These are phyloP conservation scores for Limnomonas spitsbergensis DNA, from an alignment of 139 green algal genomes.

Conservation along the genomic window DNA sequence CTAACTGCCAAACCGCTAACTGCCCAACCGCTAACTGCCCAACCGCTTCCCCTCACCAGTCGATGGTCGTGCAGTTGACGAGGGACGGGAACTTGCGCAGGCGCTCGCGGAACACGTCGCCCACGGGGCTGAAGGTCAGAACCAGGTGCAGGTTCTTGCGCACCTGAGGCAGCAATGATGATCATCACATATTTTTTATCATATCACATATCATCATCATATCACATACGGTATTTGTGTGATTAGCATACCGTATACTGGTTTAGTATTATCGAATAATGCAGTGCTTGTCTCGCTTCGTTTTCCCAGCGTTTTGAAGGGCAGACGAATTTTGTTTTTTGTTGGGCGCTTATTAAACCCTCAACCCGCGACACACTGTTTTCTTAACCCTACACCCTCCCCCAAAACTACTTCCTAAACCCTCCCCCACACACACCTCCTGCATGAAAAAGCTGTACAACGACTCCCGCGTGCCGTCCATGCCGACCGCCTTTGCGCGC, in stretches of 20 bases:
- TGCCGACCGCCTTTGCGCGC: slow-evolving; percentile 58
- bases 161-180: slow-evolving; percentile 37
- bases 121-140: slow-evolving; percentile 66
- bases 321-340: too few relatives aligned
- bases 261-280: too few relatives aligned
- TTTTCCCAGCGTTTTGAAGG: too few relatives aligned
- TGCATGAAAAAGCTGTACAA: slow-evolving; percentile 79
- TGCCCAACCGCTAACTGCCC: too few relatives aligned
- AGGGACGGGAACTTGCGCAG: slow-evolving; percentile 76
- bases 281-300: too few relatives aligned
- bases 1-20: too few relatives aligned
- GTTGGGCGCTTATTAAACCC: too few relatives aligned
- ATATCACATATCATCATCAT: background rate
- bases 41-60: slow-evolving; percentile 52
- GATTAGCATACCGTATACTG: too few relatives aligned
- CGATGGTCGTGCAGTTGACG: slow-evolving; percentile 77
- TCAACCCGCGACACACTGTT: too few relatives aligned
- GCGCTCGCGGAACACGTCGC: slow-evolving; percentile 67
- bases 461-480: slow-evolving; percentile 53
- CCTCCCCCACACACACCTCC: slow-evolving; percentile 53
- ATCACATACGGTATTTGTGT: background rate
- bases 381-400: too few relatives aligned
- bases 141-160: slow-evolving; percentile 70
- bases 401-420: too few relatives aligned
- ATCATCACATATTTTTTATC: too few relatives aligned